These are phyloP conservation scores for Poronia punctata DNA, from an alignment of 495 filamentous ascomycete species.

Conservation along the genomic window DNA sequence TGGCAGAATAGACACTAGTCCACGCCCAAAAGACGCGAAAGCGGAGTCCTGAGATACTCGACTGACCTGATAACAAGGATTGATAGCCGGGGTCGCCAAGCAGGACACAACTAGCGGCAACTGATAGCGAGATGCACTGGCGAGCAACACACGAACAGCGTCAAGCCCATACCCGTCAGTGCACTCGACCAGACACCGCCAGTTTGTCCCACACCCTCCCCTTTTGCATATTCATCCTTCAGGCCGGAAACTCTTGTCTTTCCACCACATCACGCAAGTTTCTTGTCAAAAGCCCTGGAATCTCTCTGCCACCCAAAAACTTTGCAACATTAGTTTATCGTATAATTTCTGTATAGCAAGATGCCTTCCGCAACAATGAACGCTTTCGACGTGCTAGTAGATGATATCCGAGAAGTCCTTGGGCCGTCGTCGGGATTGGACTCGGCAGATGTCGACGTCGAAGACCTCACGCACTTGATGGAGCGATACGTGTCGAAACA, in stretches of 20 bases:
- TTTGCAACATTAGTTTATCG: too few relatives aligned
- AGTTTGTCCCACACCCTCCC: neutral
- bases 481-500: constrained; percentile 57
- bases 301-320: neutral
- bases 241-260: neutral
- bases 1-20: too few relatives aligned
- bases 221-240: neutral
- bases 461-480: constrained; percentile 63
- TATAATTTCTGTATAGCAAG: too few relatives aligned
- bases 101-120: too few relatives aligned
- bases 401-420: constrained; percentile 61
- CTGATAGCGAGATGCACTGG: too few relatives aligned
- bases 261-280: neutral
- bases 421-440: constrained; percentile 74
- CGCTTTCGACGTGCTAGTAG: constrained; percentile 65
- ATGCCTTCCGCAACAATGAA: constrained; percentile 21
- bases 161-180: too few relatives aligned
- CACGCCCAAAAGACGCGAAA: too few relatives aligned
- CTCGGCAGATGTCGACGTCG: constrained; percentile 69
- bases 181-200: constrained; percentile 2
- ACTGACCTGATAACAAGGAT: too few relatives aligned
- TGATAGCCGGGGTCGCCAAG: neutral
- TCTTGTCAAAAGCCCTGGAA: neutral
- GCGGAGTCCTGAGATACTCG: too few relatives aligned
- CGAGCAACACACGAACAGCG: too few relatives aligned